Base-by-base conservation (phyloP, 2,329 filamentous ascomycete genomes). In the Microdochium bolleyi region DNA sequence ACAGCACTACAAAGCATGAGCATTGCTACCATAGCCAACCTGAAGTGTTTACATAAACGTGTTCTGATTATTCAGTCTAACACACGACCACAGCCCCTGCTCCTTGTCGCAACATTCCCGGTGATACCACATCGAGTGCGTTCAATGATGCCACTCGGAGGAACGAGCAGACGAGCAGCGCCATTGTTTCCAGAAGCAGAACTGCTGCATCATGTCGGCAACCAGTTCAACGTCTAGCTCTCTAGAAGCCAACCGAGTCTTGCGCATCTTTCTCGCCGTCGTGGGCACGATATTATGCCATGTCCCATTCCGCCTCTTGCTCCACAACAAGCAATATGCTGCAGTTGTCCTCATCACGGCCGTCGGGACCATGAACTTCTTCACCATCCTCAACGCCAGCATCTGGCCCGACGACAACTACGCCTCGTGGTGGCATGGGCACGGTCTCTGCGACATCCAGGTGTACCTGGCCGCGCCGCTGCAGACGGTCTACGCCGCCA, bases 331-430 rank as follows among this genome's bases (percentile, higher is more conserved):
- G 22, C 80, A 83, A 62, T 72, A 82, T 53, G 73, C 77, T 2
- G 79, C 77, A 37, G 68, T 71, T 54, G 65, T 79, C 51, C 71
- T 81, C 58, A 74, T 81, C 57, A 51, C 66, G 59, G 71, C 68
- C 52, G 67, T 76, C 55, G 67, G 73, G 53, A 22, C 77, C 51
- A 61, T 72, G 60, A 80, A 80, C 64, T n/a, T 75, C 44, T 61
- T 75, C 52, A 76, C 74, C 49, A 62, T 78, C 52, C 27, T 77
- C 67, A 78, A 78, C 64, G 66, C 78, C 1, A 66, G 79, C 24
- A 69, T 81, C 56, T 84, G 80, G 80, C 72, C 66, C 54, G 63
- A 75, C 60, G 70, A 83, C 60, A 64, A 82, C 61, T 72, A 76
- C 53, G 60, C 59, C 30, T 56, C 55, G 32, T 83, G 80, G 79